Percentiles rank a stretch among this genome's conserved stretches.
Evolutionary conservation across 148 eudicot genomes (phyloP).

Genomic region (Dysphania ambrosioides): DNA sequence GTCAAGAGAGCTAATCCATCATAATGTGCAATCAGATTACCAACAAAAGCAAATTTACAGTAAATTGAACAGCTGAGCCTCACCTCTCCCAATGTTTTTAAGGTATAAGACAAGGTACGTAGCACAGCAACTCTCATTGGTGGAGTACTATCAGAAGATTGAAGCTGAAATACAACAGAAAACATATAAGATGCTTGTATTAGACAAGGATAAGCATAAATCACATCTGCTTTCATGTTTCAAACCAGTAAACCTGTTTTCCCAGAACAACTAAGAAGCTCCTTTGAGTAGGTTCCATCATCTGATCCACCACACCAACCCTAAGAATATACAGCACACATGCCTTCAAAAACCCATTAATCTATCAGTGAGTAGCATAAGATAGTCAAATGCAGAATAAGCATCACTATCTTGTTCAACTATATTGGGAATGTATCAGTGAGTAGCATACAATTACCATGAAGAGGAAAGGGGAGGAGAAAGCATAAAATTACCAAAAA

Average conservation of each 20-base stretch:
- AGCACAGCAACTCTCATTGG: slow-evolving; percentile 77
- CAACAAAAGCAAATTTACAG: slow-evolving; percentile 14
- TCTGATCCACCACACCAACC: slow-evolving; percentile 90
- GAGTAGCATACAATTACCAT: not conserved
- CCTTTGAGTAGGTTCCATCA: slow-evolving; percentile 98
- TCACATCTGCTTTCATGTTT: not conserved
- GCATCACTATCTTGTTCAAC: slow-evolving; percentile 5
- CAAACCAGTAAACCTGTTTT: slow-evolving; percentile 62
- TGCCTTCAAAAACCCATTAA: slow-evolving; percentile 65
- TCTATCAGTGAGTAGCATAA: slow-evolving; percentile 31
- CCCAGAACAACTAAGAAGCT: slow-evolving; percentile 76
- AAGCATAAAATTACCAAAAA: too few relatives aligned
- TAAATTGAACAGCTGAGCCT: slow-evolving; percentile 6
- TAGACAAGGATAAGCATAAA: slow-evolving; percentile 5
- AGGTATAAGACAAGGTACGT: slow-evolving; percentile 81
- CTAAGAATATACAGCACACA: slow-evolving; percentile 95
- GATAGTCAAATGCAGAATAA: not conserved
- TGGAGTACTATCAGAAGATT: slow-evolving; percentile 67
- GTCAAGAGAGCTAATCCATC: not conserved
- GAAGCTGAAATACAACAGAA: slow-evolving; percentile 59
- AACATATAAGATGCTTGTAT: slow-evolving; percentile 8
- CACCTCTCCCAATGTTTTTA: slow-evolving; percentile 94
- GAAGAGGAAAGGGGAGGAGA: not conserved
- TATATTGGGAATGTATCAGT: slow-evolving; percentile 3
- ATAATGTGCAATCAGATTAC: not conserved